phyloP scores from a whole-genome alignment of 1,284 basidiomycete species.

The Ceratobasidium sp. region DNA sequence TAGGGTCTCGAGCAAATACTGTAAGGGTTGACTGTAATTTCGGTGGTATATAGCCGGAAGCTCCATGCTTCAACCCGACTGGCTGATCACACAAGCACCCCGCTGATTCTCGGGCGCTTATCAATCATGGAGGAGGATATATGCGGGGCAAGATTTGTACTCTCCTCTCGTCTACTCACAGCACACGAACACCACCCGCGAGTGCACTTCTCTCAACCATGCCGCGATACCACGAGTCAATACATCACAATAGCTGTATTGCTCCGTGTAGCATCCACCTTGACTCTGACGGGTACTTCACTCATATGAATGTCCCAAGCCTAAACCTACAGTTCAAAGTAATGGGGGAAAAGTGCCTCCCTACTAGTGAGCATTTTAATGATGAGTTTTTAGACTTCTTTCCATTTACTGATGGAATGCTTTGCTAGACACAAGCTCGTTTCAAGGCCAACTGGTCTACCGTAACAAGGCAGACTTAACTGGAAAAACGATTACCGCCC shows the following conservation, averaged over 20 bases:
- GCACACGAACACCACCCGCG: background rate
- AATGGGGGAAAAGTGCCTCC: background rate
- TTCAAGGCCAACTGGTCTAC: background rate
- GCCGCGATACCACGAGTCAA: too few species aligned
- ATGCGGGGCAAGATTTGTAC: background rate
- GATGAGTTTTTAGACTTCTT: background rate
- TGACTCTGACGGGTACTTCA: background rate
- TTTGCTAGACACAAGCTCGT: background rate
- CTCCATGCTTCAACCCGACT: background rate
- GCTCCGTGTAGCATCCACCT: background rate
- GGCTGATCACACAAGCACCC: background rate
- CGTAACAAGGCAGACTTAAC: background rate
- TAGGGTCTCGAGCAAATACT: too few species aligned
- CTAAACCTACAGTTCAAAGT: background rate
- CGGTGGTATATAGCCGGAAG: background rate
- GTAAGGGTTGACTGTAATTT: background rate
- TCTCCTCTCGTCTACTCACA: background rate
- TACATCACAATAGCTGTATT: background rate
- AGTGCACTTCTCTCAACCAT: background rate
- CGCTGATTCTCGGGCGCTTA: background rate
- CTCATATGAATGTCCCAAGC: background rate
- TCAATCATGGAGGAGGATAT: background rate
- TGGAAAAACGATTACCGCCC: background rate
- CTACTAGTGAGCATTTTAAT: background rate
- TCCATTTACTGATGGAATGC: background rate